Conservation (phyloP, 192 early-diverging fungal genomes). For the Podila epigama region DNA sequence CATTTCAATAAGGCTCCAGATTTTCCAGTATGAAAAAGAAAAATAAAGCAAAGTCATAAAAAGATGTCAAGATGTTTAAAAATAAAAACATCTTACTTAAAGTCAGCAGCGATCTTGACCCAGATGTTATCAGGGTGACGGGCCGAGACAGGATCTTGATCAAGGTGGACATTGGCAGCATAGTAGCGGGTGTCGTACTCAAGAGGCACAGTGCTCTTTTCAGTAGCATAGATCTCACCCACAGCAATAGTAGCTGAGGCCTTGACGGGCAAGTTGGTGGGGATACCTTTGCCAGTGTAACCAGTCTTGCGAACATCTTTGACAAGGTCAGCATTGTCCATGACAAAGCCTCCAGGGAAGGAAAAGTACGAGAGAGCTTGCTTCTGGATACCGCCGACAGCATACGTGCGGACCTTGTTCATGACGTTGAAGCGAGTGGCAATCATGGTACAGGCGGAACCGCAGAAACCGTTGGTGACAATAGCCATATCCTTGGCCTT, state of each 20-base stretch:
- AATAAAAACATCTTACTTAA: constrained; percentile 4
- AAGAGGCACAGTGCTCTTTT: constrained; percentile 30
- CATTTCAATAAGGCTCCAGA: no score
- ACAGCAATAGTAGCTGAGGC: constrained; percentile 7
- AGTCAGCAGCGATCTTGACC: constrained; percentile 40
- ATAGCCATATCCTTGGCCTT: constrained; percentile 45
- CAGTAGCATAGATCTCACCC: constrained; percentile 40
- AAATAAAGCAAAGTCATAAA: background rate
- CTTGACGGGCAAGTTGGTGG: constrained; percentile 8
- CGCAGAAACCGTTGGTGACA: constrained; percentile 51
- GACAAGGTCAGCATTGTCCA: constrained; percentile 30
- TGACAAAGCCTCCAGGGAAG: constrained; percentile 50
- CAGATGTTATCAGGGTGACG: constrained; percentile 39
- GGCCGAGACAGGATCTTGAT: constrained; percentile 22
- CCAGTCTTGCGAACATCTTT: constrained; percentile 7
- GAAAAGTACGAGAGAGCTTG: constrained; percentile 39
- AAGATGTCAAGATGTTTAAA: background rate
- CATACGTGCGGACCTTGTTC: constrained; percentile 47
- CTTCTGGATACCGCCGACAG: constrained; percentile 43
- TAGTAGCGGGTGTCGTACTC: constrained; percentile 41
- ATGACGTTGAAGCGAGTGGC: constrained; percentile 38
- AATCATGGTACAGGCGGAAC: constrained; percentile 47
- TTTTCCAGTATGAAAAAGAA: background rate
- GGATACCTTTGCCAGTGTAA: constrained; percentile 19
- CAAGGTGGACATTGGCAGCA: constrained; percentile 28